These are phyloP conservation scores for Pleurotus pulmonarius DNA, from an alignment of 768 basidiomycete genomes.

Conservation along the genomic window DNA sequence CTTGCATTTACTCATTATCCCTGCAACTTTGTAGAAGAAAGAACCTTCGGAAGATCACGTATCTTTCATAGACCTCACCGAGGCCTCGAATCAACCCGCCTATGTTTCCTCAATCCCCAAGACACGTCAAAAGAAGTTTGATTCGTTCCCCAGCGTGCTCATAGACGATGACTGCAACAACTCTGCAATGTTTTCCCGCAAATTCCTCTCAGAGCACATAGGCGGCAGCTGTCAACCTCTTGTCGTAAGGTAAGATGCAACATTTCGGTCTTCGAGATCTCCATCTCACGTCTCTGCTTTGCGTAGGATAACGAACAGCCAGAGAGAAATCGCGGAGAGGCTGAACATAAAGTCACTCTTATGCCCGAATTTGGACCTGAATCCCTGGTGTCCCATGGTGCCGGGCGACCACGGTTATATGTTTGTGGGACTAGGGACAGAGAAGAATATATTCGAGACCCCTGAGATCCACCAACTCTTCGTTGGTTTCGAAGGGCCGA, in stretches of 20 bases:
- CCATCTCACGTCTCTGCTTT: neutral
- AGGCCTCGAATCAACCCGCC: neutral
- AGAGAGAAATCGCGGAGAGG: slow-evolving; percentile 25
- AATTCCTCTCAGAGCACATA: slow-evolving; percentile 30
- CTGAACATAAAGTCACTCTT: slow-evolving; percentile 36
- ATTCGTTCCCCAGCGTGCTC: slow-evolving; percentile 15
- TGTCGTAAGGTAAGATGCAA: slow-evolving; percentile 27
- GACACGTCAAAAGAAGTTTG: neutral
- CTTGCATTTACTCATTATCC: neutral
- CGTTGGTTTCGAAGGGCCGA: slow-evolving; percentile 31
- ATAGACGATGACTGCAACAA: slow-evolving; percentile 16
- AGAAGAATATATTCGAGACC: slow-evolving; percentile 35
- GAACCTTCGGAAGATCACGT: neutral
- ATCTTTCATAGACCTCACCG: neutral
- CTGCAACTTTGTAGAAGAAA: neutral
- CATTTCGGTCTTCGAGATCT: neutral
- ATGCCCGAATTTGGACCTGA: slow-evolving; percentile 47
- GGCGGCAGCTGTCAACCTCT: slow-evolving; percentile 37
- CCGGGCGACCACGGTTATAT: slow-evolving; percentile 53
- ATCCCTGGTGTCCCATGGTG: slow-evolving; percentile 48
- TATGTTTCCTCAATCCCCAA: neutral
- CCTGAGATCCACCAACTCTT: slow-evolving; percentile 42
- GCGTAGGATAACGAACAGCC: slow-evolving; percentile 21
- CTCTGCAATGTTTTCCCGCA: slow-evolving; percentile 34
- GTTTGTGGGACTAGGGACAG: slow-evolving; percentile 49